A percentile compares a stretch with the other conserved stretches of the same genome.
Evolutionary conservation across 805 yeast species (phyloP).

Genomic region (Cyberlindnera galapagoensis): DNA sequence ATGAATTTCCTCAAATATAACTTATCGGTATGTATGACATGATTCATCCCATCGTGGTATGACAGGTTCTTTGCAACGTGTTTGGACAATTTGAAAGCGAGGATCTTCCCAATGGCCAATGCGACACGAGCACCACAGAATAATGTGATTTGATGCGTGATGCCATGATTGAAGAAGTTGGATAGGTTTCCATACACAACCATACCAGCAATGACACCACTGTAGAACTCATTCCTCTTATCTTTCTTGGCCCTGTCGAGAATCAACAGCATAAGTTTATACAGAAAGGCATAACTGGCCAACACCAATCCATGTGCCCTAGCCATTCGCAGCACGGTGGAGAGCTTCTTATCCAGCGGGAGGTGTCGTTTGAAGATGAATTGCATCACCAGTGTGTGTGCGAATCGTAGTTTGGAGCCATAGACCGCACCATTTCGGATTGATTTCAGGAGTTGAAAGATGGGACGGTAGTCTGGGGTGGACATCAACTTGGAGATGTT

Average conservation of each 20-base stretch:
- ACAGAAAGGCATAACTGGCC: constrained; percentile 49
- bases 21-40: constrained; percentile 2
- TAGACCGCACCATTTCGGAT: constrained; percentile 42
- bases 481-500: constrained; percentile 20
- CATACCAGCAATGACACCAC: constrained; percentile 35
- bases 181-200: constrained; percentile 34
- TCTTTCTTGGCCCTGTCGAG: constrained; percentile 24
- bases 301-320: constrained; percentile 48
- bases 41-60: background rate
- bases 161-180: constrained; percentile 32
- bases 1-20: constrained; percentile 16
- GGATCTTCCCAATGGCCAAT: constrained; percentile 43
- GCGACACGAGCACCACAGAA: constrained; percentile 66
- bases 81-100: constrained; percentile 18
- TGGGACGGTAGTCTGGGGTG: constrained; percentile 30
- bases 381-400: constrained; percentile 59
- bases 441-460: constrained; percentile 32
- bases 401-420: constrained; percentile 56
- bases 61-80: constrained; percentile 4
- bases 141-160: constrained; percentile 68
- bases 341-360: constrained; percentile 34
- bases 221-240: constrained; percentile 23
- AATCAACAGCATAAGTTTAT: constrained; percentile 32
- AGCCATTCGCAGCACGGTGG: constrained; percentile 44
- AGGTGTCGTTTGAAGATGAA: constrained; percentile 34